phyloP scores from a whole-genome alignment of 2,329 filamentous ascomycete species.

The Talaromyces sp. region DNA sequence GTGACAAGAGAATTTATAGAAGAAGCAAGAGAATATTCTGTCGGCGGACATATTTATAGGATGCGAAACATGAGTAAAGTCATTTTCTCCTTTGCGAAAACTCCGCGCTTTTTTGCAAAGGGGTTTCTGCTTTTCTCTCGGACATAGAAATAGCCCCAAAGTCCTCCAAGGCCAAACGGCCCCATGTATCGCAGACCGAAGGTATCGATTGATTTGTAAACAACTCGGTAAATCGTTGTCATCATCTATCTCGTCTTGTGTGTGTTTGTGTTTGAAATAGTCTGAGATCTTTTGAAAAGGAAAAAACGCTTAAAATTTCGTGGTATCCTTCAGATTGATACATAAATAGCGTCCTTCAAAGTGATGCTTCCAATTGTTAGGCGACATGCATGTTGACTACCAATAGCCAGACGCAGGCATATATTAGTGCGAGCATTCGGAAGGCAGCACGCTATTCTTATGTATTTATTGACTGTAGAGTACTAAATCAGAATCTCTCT shows the following conservation, averaged over 20 bases:
- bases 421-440: background rate
- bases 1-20: background rate
- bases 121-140: background rate
- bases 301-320: background rate
- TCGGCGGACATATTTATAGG: background rate
- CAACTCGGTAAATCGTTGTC: background rate
- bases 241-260: background rate
- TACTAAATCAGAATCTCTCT: background rate
- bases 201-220: background rate
- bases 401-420: conserved; percentile 5
- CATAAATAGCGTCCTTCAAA: conserved; percentile 5
- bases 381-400: conserved; percentile 14
- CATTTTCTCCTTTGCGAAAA: background rate
- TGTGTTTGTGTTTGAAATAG: background rate
- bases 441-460: background rate
- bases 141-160: background rate
- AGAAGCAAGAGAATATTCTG: background rate
- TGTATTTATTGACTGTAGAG: background rate
- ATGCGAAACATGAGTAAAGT: background rate
- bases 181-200: background rate
- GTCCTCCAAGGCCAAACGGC: background rate
- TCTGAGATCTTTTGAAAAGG: background rate
- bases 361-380: conserved; percentile 19
- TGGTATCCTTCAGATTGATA: background rate
- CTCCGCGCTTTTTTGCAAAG: background rate